A percentile compares a stretch with the other conserved stretches of the same genome.
phyloP scores from a whole-genome alignment of 352 stramenopile species.

The Phytophthora chlamydospora region DNA sequence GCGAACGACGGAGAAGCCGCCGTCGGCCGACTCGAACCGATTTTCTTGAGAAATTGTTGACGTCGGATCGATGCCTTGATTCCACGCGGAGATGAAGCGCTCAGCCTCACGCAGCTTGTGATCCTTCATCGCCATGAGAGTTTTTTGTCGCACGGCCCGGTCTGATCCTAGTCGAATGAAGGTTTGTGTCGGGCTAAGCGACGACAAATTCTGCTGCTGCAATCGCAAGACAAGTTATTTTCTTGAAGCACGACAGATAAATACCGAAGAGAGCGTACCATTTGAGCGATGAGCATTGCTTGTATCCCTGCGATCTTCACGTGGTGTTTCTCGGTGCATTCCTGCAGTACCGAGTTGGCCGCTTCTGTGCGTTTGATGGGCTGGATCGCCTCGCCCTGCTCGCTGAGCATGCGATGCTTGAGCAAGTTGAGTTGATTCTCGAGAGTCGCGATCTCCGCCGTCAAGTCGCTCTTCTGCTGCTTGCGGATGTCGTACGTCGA shows the following conservation, averaged over 20 bases:
- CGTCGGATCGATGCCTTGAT: slow-evolving; percentile 21
- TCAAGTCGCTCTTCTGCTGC: slow-evolving; percentile 40
- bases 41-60: slow-evolving; percentile 31
- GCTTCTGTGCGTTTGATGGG: slow-evolving; percentile 13
- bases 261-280: slow-evolving; percentile 10
- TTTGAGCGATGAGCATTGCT: slow-evolving; percentile 11
- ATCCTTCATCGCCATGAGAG: slow-evolving; percentile 32
- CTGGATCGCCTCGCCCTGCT: slow-evolving; percentile 24
- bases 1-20: slow-evolving; percentile 40
- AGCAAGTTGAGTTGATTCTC: slow-evolving; percentile 37
- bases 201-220: slow-evolving; percentile 14
- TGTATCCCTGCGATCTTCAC: slow-evolving; percentile 30
- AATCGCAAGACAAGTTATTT: neutral
- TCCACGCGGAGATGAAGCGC: slow-evolving; percentile 34
- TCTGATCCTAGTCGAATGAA: slow-evolving; percentile 21
- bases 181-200: slow-evolving; percentile 13
- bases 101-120: slow-evolving; percentile 31
- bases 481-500: slow-evolving; percentile 40
- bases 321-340: slow-evolving; percentile 28
- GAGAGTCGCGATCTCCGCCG: slow-evolving; percentile 24
- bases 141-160: slow-evolving; percentile 19
- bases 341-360: slow-evolving; percentile 27
- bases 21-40: slow-evolving; percentile 34
- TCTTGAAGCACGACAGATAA: neutral
- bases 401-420: slow-evolving; percentile 31